Evolutionary conservation across 495 filamentous ascomycete species (phyloP).

Genomic region (Usnea hakonensis): DNA sequence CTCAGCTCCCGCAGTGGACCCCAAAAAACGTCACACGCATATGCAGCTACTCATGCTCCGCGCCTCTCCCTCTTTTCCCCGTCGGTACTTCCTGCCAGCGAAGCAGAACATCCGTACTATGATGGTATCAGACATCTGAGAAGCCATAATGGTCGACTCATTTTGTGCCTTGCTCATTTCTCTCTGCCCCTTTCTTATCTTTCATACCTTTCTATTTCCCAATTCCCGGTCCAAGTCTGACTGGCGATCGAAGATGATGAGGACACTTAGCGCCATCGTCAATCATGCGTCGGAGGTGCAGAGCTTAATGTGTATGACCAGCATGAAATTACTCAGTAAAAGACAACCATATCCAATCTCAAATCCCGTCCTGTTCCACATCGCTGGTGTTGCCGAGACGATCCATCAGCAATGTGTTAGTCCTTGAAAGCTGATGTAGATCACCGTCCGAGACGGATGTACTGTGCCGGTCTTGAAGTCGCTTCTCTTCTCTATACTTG

Average conservation of each 20-base stretch:
- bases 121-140: background rate
- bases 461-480: background rate
- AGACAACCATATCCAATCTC: background rate
- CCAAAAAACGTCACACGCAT: conserved; percentile 6
- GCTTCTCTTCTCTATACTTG: background rate
- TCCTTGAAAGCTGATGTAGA: background rate
- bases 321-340: background rate
- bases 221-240: background rate
- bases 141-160: background rate
- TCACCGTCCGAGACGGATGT: background rate
- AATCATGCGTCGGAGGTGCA: background rate
- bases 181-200: background rate
- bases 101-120: background rate
- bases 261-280: background rate
- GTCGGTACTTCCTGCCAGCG: conserved; percentile 6
- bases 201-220: background rate
- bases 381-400: background rate
- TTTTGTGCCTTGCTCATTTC: background rate
- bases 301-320: background rate
- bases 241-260: background rate
- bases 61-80: conserved; percentile 1
- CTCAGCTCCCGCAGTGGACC: background rate
- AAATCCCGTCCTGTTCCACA: background rate
- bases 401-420: background rate
- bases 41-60: conserved; percentile 10